Base-by-base conservation (phyloP, 1,284 basidiomycete genomes). In the Cutaneotrichosporon mucoides region DNA sequence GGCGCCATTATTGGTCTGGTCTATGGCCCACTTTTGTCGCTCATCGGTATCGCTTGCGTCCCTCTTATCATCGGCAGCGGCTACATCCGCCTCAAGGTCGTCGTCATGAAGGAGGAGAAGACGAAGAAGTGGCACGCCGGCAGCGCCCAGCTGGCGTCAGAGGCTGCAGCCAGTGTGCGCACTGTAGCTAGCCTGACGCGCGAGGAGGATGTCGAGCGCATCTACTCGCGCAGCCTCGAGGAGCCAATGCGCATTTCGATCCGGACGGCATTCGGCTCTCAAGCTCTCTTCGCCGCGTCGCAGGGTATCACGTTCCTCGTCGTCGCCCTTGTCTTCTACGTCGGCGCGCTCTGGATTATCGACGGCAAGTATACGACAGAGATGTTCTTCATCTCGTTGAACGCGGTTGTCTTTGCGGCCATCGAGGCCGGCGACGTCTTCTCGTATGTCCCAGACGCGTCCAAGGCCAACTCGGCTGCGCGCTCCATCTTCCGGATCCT, bases 371-470 rank as follows among this genome's bases (percentile, higher is more conserved):
- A 85, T 58, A 75, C 75, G 38, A 86, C 86, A 3, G 83, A 84
- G 67, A 74, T 85, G 41, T 98, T 94, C 82, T 95, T 92, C 80
- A 84, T 91, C 63, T 83, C 86, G 62, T 83, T 93, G 54, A 92
- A 90, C 85, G 63, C 84, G 70, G 49, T 57, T n/a, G 36, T 64
- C n/a, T 74, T 70, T 62, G 69, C 63, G 54, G 66, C 75, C 6
- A 66, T 70, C 51, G 64, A 72, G 67, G 75, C 80, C 34, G 78
- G 78, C 60, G 81, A 81, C 69, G 85, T 95, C 37, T 96, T 97
- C 80, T 84, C 85, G 7, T 96, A 90, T 73, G 93, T 95, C 1
- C 94, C 94, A 15, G 94, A 98, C 73, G 85, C 96, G 54, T 91
- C 89, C 5, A 89, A 89, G 4, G 93, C 94, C 34, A 86, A 86